Conservation (phyloP, 2,329 filamentous ascomycete species). For the Phyllosticta paracitricarpa region DNA sequence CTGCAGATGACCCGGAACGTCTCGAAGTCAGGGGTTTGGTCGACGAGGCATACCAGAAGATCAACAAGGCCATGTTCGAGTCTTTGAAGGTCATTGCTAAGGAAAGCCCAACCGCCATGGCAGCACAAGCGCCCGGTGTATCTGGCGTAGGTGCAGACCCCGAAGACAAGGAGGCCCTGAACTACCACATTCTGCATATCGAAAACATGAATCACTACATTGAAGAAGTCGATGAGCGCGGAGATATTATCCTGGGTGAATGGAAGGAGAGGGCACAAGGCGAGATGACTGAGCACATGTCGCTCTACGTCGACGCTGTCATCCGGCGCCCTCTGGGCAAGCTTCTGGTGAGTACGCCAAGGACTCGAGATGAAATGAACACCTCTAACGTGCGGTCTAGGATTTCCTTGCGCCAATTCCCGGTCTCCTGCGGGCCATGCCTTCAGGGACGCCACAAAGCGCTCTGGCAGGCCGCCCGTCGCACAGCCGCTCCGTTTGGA, state of each 20-base stretch:
- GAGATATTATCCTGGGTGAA: slow-evolving; percentile 65
- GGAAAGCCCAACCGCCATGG: slow-evolving; percentile 45
- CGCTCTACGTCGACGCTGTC: slow-evolving; percentile 75
- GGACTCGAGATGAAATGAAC: neutral
- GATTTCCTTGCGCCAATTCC: slow-evolving; percentile 90
- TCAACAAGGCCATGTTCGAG: slow-evolving; percentile 95
- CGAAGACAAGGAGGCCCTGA: slow-evolving; percentile 93
- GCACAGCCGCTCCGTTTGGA: slow-evolving; percentile 72
- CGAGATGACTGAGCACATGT: slow-evolving; percentile 80
- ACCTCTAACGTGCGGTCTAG: slow-evolving; percentile 20
- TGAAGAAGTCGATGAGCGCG: slow-evolving; percentile 72
- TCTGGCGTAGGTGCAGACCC: slow-evolving; percentile 37
- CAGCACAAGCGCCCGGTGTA: slow-evolving; percentile 40
- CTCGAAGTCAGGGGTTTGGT: slow-evolving; percentile 65
- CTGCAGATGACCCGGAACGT: slow-evolving; percentile 33
- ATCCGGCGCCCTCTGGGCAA: slow-evolving; percentile 84
- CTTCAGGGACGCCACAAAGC: slow-evolving; percentile 33
- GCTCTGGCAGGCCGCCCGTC: slow-evolving; percentile 69
- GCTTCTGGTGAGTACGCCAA: slow-evolving; percentile 47
- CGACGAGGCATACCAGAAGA: slow-evolving; percentile 76
- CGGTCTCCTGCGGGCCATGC: slow-evolving; percentile 49
- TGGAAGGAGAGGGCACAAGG: slow-evolving; percentile 70
- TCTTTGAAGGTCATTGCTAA: slow-evolving; percentile 90
- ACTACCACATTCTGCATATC: slow-evolving; percentile 93
- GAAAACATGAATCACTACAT: slow-evolving; percentile 99